Evolutionary conservation across 2,329 filamentous ascomycete species (phyloP).

Genomic region (Diaporthe humulicola): DNA sequence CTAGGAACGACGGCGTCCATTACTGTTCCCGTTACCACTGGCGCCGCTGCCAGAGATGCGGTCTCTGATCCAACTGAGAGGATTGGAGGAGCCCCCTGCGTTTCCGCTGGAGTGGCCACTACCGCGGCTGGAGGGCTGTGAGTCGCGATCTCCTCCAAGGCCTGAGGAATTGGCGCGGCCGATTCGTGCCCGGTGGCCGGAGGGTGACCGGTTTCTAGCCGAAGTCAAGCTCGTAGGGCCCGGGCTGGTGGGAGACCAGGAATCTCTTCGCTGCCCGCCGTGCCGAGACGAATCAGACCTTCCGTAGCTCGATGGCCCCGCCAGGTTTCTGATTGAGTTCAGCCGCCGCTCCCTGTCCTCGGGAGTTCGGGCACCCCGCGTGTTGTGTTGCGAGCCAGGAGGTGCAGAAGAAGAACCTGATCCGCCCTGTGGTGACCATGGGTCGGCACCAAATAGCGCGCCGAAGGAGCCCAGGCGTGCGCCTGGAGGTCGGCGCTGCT

Average conservation of each 20-base stretch:
- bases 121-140: constrained; percentile 23
- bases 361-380: constrained; percentile 33
- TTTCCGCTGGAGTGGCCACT: constrained; percentile 25
- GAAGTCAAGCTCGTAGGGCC: constrained; percentile 29
- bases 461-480: constrained; percentile 12
- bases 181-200: constrained; percentile 8
- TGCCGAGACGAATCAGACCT: constrained; percentile 16
- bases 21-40: constrained; percentile 13
- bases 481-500: constrained; percentile 1
- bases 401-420: constrained; percentile 17
- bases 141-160: constrained; percentile 3
- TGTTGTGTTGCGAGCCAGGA: constrained; percentile 25
- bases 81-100: constrained; percentile 35
- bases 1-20: constrained; percentile 38
- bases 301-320: constrained; percentile 31
- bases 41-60: constrained; percentile 38
- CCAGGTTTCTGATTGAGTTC: constrained; percentile 44
- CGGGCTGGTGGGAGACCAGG: constrained; percentile 38
- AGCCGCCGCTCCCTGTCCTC: constrained; percentile 42
- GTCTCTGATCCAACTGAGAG: constrained; percentile 45
- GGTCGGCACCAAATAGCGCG: background rate
- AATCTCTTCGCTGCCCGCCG: constrained; percentile 36
- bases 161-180: constrained; percentile 31
- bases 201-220: constrained; percentile 37
- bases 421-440: background rate